Evolutionary conservation across 371 early-diverging fungal genomes (phyloP), one percentile per base, ranked within the genome.

Genomic region (Mortierella sp.): DNA sequence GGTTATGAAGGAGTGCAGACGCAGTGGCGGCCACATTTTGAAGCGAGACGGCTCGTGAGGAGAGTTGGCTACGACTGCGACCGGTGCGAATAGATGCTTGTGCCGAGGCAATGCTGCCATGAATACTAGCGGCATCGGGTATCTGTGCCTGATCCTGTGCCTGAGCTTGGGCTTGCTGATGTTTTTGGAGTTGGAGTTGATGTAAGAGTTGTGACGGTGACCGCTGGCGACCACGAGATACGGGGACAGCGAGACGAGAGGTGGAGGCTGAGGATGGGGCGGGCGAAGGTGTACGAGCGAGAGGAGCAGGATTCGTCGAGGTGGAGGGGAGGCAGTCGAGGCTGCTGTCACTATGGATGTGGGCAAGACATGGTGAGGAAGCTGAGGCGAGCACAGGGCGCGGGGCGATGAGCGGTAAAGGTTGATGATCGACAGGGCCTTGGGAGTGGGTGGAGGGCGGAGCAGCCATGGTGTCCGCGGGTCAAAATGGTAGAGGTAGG

Each of bases 11-110:
- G 9, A 79, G 61, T 1, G 70, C 79, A 0, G 70, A 43, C 2
- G 70, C 73, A 15, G 73, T 63, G 7, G 51, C 58, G 14, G 58
- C 60, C 0, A 73, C 66, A 9, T 55, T 66, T 23, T 62, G 69
- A 4, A 69, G 25, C 25, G 70, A 63, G 9, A 55, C 52, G 2
- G 70, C 51, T 1, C 77, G 67, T 1, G 77, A 67, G 3, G 77
- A 72, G 61, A 28, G 59, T 29, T 62, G 72, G 37, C 71, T 71
- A 28, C 28, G 60, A 16, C 71, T 58, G 48, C 77, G 37, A 37
- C 37, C 37, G 3, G 37, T 37, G 3, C 37, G 37, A 9, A 37
- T 37, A 9, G 37, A 37, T 9, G 37, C 37, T 37, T 37, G 37
- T 37, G 37, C 37, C 3, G 37, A 37, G 37, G 37, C 37, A 37